Evolutionary conservation across 163 green algal genomes (phyloP), one percentile per base, ranked within the genome.

Genomic region (Scenedesmus sp.): DNA sequence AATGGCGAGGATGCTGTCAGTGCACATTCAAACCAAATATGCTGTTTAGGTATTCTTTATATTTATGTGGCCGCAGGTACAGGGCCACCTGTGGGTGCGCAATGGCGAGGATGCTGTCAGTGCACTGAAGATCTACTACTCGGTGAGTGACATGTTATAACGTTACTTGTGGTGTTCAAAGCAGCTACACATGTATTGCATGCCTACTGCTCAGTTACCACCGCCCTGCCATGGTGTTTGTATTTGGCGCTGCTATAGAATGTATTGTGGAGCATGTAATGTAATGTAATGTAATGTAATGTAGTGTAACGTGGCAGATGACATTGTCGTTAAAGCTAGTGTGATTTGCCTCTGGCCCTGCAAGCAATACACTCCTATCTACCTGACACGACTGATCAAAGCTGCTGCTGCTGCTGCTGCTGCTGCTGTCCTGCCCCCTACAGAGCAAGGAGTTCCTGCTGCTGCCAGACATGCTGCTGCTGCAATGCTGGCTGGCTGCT

Each of bases 401-500:
- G 62, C 62, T 84, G 85, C 82, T 89, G 66, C 57, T 74, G 70
- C 79, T 84, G 79, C 83, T 79, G 60, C 84, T 76, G 84, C 84
- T 89, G 60, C 84, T 88, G 83, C 13, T 15, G 20, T 23, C 66
- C 18, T 18, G 13, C 66, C 34, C 34, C 34, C 34, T 2, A 4
- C 84, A 90, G 85, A 83, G 73, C 85, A 90, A 87, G 56, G 86
- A 93, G 59, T 91, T 70, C 88, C 77, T 93, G 56, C 67, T 89
- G 57, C 59, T 66, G 57, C 91, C 84, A n/a, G 91, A 93, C 87
- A 73, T 91, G 70, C 77, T 93, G 85, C 76, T 93, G 91, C 85
- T 93, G 59, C 77, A 91, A 62, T 86, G 70, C 23, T 91, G 87
- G 76, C 70, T 91, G 76, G 87, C 87, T 66, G 87, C 87, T 55